phyloP scores from a whole-genome alignment of 2,329 filamentous ascomycete species.

The Neofusicoccum cordaticola region DNA sequence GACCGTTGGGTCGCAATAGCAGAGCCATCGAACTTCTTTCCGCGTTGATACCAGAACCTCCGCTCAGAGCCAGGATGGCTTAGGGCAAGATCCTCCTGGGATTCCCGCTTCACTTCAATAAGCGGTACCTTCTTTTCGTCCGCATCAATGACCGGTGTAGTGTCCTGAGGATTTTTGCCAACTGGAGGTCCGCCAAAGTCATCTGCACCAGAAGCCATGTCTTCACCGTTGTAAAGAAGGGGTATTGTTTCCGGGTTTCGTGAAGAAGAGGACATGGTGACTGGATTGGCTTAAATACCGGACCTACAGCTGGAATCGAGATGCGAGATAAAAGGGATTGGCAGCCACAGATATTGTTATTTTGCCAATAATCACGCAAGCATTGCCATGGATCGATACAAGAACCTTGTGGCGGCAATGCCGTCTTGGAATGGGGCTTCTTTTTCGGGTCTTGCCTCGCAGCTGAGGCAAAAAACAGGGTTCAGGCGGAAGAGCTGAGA shows the following conservation, averaged over 20 bases:
- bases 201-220: not conserved
- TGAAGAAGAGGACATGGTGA: not conserved
- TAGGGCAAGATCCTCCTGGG: slow-evolving; percentile 17
- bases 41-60: slow-evolving; percentile 27
- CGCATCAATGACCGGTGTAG: not conserved
- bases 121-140: not conserved
- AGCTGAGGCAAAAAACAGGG: not conserved
- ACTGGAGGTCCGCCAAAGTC: not conserved
- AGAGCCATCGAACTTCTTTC: slow-evolving; percentile 18
- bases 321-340: not conserved
- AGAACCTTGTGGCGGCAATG: not conserved
- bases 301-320: not conserved
- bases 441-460: not conserved
- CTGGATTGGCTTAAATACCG: not conserved
- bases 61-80: slow-evolving; percentile 22
- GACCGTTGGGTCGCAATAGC: slow-evolving; percentile 20
- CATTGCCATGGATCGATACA: not conserved
- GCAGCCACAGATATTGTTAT: not conserved
- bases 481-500: not conserved
- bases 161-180: not conserved
- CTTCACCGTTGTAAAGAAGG: not conserved
- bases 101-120: not conserved
- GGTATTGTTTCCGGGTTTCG: not conserved
- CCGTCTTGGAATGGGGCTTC: not conserved
- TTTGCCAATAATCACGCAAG: slow-evolving; percentile 8